Base-by-base conservation (phyloP, 257 asterid genomes). In the Nicotiana tabacum region DNA sequence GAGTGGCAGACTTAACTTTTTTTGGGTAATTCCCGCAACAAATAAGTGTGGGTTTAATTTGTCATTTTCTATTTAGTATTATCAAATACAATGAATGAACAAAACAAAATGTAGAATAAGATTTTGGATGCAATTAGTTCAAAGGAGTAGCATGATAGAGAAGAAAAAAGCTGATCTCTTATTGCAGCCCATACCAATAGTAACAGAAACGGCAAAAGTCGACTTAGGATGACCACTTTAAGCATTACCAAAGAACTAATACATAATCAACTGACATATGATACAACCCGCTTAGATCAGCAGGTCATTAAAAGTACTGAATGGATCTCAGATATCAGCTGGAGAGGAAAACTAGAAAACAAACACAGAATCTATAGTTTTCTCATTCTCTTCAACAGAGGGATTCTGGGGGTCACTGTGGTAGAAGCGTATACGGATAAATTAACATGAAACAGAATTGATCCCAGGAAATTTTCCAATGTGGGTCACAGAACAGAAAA, bases 361-460 rank as follows among this genome's bases (percentile, higher is more conserved):
- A 74, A 48, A 27, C 8, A 46, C 27, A 74, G 43, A 72, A 48
- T 72, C 30, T 6, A 39, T 57, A n/a, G 56, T 39, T 39, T 16
- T 77, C 77, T 57, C 56, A 56, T 74, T 48, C 62, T 48, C 30
- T 57, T 74, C 15, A 74, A 74, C 80, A 74, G 43, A 27, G 67
- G 5, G 43, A 48, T 72, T 72, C 79, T 29, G 4, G 24, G 61
- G 78, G 37, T 72, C 80, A 51, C 18, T 27, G 29, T 15, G 62
- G 4, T 74, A 74, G 79, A 21, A 48, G 79, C 27, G 27, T 48
- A 74, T 74, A 74, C 43, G 48, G 43, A 46, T 24, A 74, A 70
- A 74, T 46, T 5, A 15, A 48, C 39, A 48, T 48, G 62, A 74
- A 48, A 74, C 60, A 55, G 18, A 32, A 5, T 8, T 30, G 74